A percentile compares a stretch with the other conserved stretches of the same genome.
phyloP scores from a whole-genome alignment of 768 basidiomycete genomes.

The Naganishia randhawae region DNA sequence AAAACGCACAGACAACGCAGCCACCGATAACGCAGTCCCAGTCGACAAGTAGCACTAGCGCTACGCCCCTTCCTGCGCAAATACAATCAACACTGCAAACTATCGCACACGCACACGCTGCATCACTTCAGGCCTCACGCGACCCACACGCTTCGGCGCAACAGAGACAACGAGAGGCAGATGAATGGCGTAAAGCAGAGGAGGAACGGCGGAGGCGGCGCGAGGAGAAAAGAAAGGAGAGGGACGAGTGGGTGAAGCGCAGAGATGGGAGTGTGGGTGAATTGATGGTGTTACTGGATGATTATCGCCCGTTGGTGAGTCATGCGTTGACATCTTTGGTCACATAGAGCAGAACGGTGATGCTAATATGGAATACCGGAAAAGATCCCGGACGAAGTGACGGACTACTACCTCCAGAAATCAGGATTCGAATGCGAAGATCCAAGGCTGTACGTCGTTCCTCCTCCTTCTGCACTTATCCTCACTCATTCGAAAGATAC shows the following conservation, averaged over 20 bases:
- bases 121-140: not conserved
- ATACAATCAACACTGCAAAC: not conserved
- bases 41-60: not conserved
- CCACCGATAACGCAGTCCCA: not conserved
- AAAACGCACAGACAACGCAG: not conserved
- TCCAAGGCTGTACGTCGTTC: constrained; percentile 68
- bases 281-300: constrained; percentile 92
- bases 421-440: constrained; percentile 96
- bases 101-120: constrained; percentile 20
- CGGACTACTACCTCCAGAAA: constrained; percentile 91
- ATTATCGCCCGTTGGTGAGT: constrained; percentile 87
- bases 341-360: not conserved
- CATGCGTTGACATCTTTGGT: not conserved
- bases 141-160: not conserved
- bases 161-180: not conserved
- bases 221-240: constrained; percentile 22
- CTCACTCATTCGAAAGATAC: constrained; percentile 19
- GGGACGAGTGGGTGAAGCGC: constrained; percentile 54
- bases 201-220: not conserved
- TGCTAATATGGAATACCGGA: not conserved
- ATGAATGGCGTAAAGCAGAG: not conserved
- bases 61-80: not conserved
- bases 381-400: constrained; percentile 95
- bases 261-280: constrained; percentile 88
- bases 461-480: not conserved